Conservation (phyloP, 495 filamentous ascomycete genomes). For the Clohesyomyces aquaticus region DNA sequence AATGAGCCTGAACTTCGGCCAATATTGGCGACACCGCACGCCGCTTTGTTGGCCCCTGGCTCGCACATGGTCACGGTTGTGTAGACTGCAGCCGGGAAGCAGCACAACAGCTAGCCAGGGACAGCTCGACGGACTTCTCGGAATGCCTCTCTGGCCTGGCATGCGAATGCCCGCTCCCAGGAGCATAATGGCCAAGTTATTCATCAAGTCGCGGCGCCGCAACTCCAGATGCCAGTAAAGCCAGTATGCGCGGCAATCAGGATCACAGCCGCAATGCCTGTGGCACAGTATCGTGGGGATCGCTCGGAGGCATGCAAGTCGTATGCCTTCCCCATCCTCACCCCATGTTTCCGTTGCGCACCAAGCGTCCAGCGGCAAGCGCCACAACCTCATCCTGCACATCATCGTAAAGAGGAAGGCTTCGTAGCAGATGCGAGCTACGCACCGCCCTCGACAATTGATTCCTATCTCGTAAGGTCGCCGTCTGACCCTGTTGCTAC, state of each 20-base stretch:
- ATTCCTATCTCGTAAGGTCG: constrained; percentile 36
- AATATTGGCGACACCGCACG: constrained; percentile 29
- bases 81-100: constrained; percentile 19
- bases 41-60: constrained; percentile 8
- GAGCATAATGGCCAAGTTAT: constrained; percentile 32
- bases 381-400: constrained; percentile 49
- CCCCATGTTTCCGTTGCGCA: constrained; percentile 24
- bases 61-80: constrained; percentile 12
- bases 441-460: constrained; percentile 30
- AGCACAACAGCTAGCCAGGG: constrained; percentile 28
- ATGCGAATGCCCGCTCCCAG: constrained; percentile 26
- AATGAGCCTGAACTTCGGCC: constrained; percentile 42
- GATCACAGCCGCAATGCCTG: constrained; percentile 25
- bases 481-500: constrained; percentile 51
- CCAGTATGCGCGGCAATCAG: constrained; percentile 20
- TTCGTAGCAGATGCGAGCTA: constrained; percentile 27
- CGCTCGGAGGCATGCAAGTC: constrained; percentile 34
- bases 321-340: constrained; percentile 19
- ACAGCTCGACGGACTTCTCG: constrained; percentile 26
- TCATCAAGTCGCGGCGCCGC: constrained; percentile 34
- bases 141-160: constrained; percentile 29
- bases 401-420: constrained; percentile 45
- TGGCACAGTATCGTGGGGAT: constrained; percentile 42
- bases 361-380: constrained; percentile 31
- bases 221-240: neutral